Base-by-base conservation (phyloP, 805 yeast species). In the Barnettozyma sp. region DNA sequence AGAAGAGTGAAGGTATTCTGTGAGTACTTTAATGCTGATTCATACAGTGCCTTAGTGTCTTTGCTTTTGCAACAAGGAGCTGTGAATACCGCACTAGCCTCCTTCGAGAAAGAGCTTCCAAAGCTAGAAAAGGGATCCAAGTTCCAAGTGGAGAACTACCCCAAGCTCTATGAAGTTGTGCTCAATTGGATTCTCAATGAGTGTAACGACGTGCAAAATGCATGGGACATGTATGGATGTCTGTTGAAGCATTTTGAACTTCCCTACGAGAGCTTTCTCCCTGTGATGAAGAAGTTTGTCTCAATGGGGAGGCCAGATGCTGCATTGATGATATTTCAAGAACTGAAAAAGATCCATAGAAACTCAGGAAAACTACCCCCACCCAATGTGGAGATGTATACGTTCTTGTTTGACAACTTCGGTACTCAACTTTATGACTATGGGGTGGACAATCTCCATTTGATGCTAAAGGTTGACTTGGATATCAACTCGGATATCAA, bases 391-490 rank as follows among this genome's bases (percentile, higher is more conserved):
- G 78, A 74, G 16, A 71, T 81, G 55, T 84, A 82, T 47, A 55
- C 68, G 36, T 71, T 71, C 44, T 54, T 82, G 17, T 76, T 83
- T 51, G 63, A 69, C 34, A 70, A 70, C 32, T 81, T 81, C 58
- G 82, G 86, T 2, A 65, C 66, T 33, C 60, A 62, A 35, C 57
- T 67, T 22, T 82, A 77, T 45, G 76, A 70, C 39, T 78, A 76
- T 7, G 92, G 90, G 0, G 74, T 82, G 13, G 63, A 63, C 33
- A 80, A 77, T 39, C 55, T 83, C 4, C 85, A 82, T 45, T 70
- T 74, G 36, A 67, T 70, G 31, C 59, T 79, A 51, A 77, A 81
- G 38, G 69, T 78, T 68, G 94, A 83, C 41, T 45, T 71, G 32
- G 57, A 64, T 9, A 58, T 81, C 27, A 71, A 66, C 39, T 68